These are phyloP conservation scores for Ophiostoma triangulosporum DNA, from an alignment of 2,329 filamentous ascomycete species.

Conservation along the genomic window DNA sequence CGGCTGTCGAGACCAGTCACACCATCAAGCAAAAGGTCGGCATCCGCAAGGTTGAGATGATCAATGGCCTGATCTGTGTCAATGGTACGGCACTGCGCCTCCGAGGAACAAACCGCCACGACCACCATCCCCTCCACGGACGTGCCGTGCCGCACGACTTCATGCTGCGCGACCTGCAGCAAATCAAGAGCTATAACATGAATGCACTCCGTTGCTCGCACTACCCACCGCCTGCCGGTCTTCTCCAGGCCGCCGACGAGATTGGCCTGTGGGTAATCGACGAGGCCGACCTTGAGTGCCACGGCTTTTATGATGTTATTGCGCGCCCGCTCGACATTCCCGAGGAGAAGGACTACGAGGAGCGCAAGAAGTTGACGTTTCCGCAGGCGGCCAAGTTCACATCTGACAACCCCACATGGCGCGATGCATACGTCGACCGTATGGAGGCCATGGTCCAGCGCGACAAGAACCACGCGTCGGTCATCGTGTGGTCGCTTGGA, in stretches of 20 bases:
- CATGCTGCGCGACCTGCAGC: constrained; percentile 45
- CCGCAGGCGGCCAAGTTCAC: constrained; percentile 42
- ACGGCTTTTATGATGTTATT: constrained; percentile 37
- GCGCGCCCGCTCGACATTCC: constrained; percentile 38
- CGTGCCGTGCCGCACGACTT: constrained; percentile 50
- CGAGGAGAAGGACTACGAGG: constrained; percentile 43
- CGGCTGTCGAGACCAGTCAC: constrained; percentile 18
- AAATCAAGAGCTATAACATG: constrained; percentile 60
- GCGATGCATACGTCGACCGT: constrained; percentile 52
- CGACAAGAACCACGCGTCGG: constrained; percentile 57
- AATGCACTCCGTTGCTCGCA: constrained; percentile 58
- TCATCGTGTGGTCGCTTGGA: constrained; percentile 61
- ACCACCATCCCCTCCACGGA: constrained; percentile 52
- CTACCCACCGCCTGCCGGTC: constrained; percentile 47
- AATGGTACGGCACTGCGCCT: constrained; percentile 49
- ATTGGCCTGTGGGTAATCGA: constrained; percentile 50
- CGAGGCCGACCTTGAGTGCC: constrained; percentile 38
- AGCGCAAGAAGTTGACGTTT: constrained; percentile 45
- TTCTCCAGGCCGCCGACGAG: constrained; percentile 50
- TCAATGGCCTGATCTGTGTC: constrained; percentile 44
- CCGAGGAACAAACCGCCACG: constrained; percentile 54
- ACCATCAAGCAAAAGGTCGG: constrained; percentile 41
- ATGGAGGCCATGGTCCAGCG: constrained; percentile 49
- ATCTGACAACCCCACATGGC: constrained; percentile 47
- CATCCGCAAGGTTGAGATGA: constrained; percentile 51